Conservation (phyloP, 495 filamentous ascomycete species). For the Xylaria scruposa region DNA sequence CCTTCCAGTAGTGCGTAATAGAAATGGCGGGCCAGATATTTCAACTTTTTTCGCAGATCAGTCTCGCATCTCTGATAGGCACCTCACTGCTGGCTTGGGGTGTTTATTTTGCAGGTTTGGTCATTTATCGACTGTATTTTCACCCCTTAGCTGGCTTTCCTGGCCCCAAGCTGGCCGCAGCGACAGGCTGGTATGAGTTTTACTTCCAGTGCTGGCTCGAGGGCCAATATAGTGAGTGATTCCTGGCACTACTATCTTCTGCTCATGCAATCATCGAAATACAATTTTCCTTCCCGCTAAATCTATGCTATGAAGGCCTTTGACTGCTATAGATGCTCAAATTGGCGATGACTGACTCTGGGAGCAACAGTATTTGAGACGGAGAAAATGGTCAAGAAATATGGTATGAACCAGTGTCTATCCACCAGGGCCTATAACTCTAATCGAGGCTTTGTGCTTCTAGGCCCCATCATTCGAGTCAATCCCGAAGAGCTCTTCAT, state of each 20-base stretch:
- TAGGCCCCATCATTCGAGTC: constrained; percentile 60
- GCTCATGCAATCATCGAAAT: background rate
- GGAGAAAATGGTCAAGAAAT: constrained; percentile 48
- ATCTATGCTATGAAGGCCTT: background rate
- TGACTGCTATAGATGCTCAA: background rate
- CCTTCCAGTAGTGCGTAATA: background rate
- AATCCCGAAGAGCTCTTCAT: constrained; percentile 60
- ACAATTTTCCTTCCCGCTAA: background rate
- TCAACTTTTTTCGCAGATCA: background rate
- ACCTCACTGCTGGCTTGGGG: background rate
- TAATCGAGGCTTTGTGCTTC: background rate
- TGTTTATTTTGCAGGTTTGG: constrained; percentile 22
- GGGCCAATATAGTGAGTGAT: constrained; percentile 40
- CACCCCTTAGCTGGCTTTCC: constrained; percentile 57
- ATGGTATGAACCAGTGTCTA: constrained; percentile 24
- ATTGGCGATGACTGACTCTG: background rate
- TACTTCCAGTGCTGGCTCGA: constrained; percentile 20
- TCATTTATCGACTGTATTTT: constrained; percentile 57
- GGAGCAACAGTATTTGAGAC: constrained; percentile 37
- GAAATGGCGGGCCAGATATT: background rate
- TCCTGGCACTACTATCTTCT: background rate
- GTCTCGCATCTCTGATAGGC: background rate
- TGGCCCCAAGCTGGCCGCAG: constrained; percentile 58
- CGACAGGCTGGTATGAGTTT: constrained; percentile 54
- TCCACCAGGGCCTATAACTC: background rate